phyloP scores from a whole-genome alignment of 73 alveolate genomes.

The Breviolum minutum region DNA sequence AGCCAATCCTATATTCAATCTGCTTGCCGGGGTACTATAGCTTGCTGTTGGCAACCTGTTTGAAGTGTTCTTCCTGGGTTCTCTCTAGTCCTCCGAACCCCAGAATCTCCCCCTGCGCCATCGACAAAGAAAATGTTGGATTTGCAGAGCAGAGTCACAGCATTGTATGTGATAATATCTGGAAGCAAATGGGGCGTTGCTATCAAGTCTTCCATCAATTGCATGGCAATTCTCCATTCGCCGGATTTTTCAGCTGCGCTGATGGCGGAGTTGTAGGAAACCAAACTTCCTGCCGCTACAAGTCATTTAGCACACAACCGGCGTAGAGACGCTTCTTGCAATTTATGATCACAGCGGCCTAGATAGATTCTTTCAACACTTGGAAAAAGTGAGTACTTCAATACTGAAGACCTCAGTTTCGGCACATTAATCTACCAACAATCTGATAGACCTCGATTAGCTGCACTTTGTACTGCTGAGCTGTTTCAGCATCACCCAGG shows the following conservation, averaged over 20 bases:
- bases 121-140: too few relatives aligned
- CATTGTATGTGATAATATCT: constrained; percentile 44
- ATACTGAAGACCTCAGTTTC: background rate
- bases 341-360: background rate
- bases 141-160: background rate
- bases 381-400: background rate
- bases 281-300: background rate
- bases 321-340: background rate
- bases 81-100: too few relatives aligned
- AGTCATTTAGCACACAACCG: background rate
- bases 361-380: background rate
- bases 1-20: background rate
- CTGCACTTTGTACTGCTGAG: background rate
- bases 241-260: constrained; percentile 53
- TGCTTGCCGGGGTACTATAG: background rate
- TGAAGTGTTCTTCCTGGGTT: too few relatives aligned
- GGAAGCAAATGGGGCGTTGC: background rate
- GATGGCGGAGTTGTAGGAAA: constrained; percentile 65
- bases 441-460: background rate
- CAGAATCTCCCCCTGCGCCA: too few relatives aligned
- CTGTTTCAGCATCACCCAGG: background rate
- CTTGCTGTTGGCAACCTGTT: background rate
- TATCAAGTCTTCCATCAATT: constrained; percentile 19
- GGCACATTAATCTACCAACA: too few relatives aligned
- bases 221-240: constrained; percentile 51